These are phyloP conservation scores for Monosporascus ibericus DNA, from an alignment of 2,329 filamentous ascomycete genomes.

Conservation along the genomic window DNA sequence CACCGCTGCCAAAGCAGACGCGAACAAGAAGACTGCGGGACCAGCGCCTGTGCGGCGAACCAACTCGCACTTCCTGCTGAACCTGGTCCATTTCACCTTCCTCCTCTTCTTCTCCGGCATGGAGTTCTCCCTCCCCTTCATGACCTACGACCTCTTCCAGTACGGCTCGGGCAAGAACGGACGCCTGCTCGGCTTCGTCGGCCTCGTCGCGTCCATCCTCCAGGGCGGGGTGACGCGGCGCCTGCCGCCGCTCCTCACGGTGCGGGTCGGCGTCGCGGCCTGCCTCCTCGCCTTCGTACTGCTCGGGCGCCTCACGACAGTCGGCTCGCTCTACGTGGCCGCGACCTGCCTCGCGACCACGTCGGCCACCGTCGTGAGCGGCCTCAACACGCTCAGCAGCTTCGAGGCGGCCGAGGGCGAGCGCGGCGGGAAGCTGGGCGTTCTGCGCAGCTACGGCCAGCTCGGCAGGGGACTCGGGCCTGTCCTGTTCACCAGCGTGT, in stretches of 20 bases:
- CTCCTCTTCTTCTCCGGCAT: constrained; percentile 96
- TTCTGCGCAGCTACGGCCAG: constrained; percentile 77
- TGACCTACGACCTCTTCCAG: constrained; percentile 90
- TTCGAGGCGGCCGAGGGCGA: constrained; percentile 79
- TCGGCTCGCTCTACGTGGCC: constrained; percentile 70
- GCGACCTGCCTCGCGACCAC: constrained; percentile 83
- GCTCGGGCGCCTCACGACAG: constrained; percentile 62
- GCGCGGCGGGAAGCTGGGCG: constrained; percentile 79
- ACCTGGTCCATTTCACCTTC: constrained; percentile 81
- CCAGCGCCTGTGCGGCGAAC: constrained; percentile 46
- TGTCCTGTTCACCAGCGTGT: constrained; percentile 85
- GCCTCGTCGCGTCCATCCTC: constrained; percentile 82
- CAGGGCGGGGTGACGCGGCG: constrained; percentile 89
- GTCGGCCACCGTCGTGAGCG: constrained; percentile 90
- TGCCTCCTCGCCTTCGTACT: constrained; percentile 77
- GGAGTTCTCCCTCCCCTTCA: constrained; percentile 95
- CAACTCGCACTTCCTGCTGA: constrained; percentile 78
- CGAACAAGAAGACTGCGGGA: constrained; percentile 12
- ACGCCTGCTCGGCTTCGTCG: constrained; percentile 81
- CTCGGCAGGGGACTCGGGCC: constrained; percentile 82
- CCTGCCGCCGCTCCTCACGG: constrained; percentile 71
- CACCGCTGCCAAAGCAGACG: constrained; percentile 25
- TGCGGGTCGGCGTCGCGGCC: constrained; percentile 71
- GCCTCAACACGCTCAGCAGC: constrained; percentile 84
- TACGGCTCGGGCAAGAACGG: constrained; percentile 78